Base-by-base conservation (phyloP, 1,284 basidiomycete genomes). In the Neolentinus lepideus region DNA sequence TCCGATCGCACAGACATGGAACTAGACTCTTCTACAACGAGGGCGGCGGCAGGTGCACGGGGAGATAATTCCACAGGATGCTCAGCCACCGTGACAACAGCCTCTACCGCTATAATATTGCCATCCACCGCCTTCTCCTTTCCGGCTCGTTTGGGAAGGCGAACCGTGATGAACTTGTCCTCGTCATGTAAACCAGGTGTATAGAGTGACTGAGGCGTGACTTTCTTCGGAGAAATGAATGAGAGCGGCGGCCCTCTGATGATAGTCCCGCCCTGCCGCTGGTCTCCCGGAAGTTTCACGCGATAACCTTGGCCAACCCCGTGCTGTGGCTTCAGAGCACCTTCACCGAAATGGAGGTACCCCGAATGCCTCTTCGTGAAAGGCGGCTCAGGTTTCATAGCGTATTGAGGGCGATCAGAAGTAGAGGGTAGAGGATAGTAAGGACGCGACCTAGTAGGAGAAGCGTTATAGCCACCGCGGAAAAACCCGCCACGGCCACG, bases 311-410 rank as follows among this genome's bases (percentile, higher is more conserved):
- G 72, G 2, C 75, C 77, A 51, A 79, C 77, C 31, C 83, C 81
- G 14, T 69, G 70, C 29, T 81, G 79, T 21, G 80, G 75, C 64
- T 83, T 85, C 21, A 80, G 69, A 6, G 38, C 12, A 24, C 77
- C 66, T 21, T 75, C 64, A 53, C 90, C 86, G 53, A 78, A 75
- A 70, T 84, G 84, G 24, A 91, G 78, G 66, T 82, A 87, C 1
- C 74, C 76, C 63, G 90, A 88, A 59, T 84, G 81, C 57, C 89
- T 86, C 62, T 89, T 89, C 3, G 88, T 90, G 86, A 86, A 91
- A 61, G 83, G 77, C 45, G 77, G 78, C 65, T 91, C 88, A 6
- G 88, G 88, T 66, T 87, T 89, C 80, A 82, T 81, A 3, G 77
- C 69, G 63, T 76, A 89, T 82, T 87, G 88, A 38, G 79, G 71